Conservation (phyloP, 805 yeast genomes). For the Candida andamanensis region DNA sequence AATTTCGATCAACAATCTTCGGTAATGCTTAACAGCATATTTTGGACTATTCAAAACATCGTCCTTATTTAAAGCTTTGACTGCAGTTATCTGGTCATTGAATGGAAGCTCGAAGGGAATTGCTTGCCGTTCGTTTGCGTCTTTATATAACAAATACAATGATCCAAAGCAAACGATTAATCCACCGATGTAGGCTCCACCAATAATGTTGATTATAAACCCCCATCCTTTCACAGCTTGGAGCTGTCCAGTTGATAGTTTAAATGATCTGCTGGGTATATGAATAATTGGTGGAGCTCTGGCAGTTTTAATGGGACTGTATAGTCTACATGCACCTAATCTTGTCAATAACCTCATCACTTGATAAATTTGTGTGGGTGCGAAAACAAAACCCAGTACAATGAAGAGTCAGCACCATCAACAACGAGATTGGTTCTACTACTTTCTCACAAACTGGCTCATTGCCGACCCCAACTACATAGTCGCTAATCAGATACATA, state of each 20-base stretch:
- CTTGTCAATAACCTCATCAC: too few relatives aligned
- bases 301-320: not conserved
- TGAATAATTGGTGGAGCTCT: too few relatives aligned
- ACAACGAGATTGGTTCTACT: not conserved
- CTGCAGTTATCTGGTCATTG: constrained; percentile 30
- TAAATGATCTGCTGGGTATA: too few relatives aligned
- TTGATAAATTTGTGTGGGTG: not conserved
- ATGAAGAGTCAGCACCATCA: not conserved
- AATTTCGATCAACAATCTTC: constrained; percentile 31
- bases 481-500: constrained; percentile 2
- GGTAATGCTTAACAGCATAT: constrained; percentile 39
- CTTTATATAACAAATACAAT: constrained; percentile 33
- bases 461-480: constrained; percentile 21
- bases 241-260: constrained; percentile 14
- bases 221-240: constrained; percentile 24
- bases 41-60: constrained; percentile 38
- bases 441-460: constrained; percentile 21
- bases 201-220: constrained; percentile 28
- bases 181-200: constrained; percentile 42
- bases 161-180: constrained; percentile 34
- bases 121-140: constrained; percentile 34
- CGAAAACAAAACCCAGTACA: constrained; percentile 1
- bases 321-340: too few relatives aligned
- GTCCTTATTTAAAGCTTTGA: constrained; percentile 40
- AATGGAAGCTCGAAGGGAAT: constrained; percentile 36